phyloP scores from a whole-genome alignment of 169 alveolate genomes.

The Nephromyces sp. region DNA sequence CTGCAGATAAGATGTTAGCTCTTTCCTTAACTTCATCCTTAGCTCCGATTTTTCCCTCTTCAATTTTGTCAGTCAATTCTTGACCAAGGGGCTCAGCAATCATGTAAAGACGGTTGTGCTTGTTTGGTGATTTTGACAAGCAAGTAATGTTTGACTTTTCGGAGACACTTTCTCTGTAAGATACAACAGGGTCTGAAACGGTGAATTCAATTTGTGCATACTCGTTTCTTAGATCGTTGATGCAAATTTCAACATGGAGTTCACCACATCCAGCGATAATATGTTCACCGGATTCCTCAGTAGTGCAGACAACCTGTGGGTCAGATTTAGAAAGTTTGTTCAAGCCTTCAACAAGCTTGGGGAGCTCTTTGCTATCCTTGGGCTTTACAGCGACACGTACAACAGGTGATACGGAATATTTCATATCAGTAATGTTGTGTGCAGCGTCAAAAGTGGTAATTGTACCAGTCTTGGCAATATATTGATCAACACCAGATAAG shows the following conservation, averaged over 20 bases:
- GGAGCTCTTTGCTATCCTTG: slow-evolving; percentile 93
- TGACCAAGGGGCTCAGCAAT: slow-evolving; percentile 93
- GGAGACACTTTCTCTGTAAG: slow-evolving; percentile 97
- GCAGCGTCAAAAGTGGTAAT: slow-evolving; percentile 91
- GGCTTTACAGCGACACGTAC: slow-evolving; percentile 98
- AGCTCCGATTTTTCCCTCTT: slow-evolving; percentile 79
- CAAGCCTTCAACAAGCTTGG: slow-evolving; percentile 96
- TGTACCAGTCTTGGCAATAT: slow-evolving; percentile 92
- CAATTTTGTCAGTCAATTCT: slow-evolving; percentile 90
- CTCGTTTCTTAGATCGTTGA: slow-evolving; percentile 95
- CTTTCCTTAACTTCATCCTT: slow-evolving; percentile 91
- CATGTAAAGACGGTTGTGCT: slow-evolving; percentile 95
- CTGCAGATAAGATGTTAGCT: slow-evolving; percentile 80
- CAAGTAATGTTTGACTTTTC: slow-evolving; percentile 81
- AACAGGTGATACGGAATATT: slow-evolving; percentile 98
- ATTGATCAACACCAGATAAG: slow-evolving; percentile 97
- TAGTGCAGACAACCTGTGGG: slow-evolving; percentile 93
- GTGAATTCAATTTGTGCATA: slow-evolving; percentile 95
- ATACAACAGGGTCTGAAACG: slow-evolving; percentile 96
- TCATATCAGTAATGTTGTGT: slow-evolving; percentile 94
- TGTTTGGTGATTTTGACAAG: slow-evolving; percentile 96
- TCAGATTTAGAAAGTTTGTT: slow-evolving; percentile 94
- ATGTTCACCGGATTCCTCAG: slow-evolving; percentile 97
- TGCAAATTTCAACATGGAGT: slow-evolving; percentile 95
- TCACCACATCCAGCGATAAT: slow-evolving; percentile 99